Evolutionary conservation across 2,329 filamentous ascomycete species (phyloP).

Genomic region (Aspergillus fischeri): DNA sequence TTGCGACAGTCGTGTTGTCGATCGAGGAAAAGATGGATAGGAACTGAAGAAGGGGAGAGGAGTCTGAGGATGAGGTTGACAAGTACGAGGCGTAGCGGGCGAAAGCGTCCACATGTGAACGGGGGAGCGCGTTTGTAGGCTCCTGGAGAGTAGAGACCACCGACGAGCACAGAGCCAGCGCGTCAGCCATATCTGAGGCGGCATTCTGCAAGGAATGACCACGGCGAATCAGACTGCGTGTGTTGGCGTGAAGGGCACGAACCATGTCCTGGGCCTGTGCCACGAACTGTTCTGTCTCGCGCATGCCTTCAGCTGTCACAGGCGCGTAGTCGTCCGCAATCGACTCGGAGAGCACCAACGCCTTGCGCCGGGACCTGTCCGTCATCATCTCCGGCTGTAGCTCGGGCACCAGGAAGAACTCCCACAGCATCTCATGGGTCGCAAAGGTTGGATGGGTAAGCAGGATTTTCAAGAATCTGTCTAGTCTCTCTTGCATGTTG

Average conservation of each 20-base stretch:
- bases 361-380: slow-evolving; percentile 81
- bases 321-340: slow-evolving; percentile 87
- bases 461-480: slow-evolving; percentile 83
- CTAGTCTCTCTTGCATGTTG: slow-evolving; percentile 80
- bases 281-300: slow-evolving; percentile 89
- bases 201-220: slow-evolving; percentile 69
- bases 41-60: slow-evolving; percentile 68
- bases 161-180: slow-evolving; percentile 40
- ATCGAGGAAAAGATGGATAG: slow-evolving; percentile 73
- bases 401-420: slow-evolving; percentile 96
- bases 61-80: slow-evolving; percentile 60
- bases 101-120: slow-evolving; percentile 64
- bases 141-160: slow-evolving; percentile 48
- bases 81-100: slow-evolving; percentile 64
- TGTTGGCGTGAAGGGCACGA: slow-evolving; percentile 75
- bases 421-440: slow-evolving; percentile 97
- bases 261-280: slow-evolving; percentile 88
- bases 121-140: slow-evolving; percentile 61
- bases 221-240: slow-evolving; percentile 74
- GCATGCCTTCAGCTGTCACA: slow-evolving; percentile 63
- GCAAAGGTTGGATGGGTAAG: slow-evolving; percentile 87
- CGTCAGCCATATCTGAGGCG: slow-evolving; percentile 46
- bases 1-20: slow-evolving; percentile 77
- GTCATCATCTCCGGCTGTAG: slow-evolving; percentile 87
- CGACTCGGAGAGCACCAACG: slow-evolving; percentile 74